Base-by-base conservation (phyloP, 164 flowering plant species). In the Magnolia sinica region DNA sequence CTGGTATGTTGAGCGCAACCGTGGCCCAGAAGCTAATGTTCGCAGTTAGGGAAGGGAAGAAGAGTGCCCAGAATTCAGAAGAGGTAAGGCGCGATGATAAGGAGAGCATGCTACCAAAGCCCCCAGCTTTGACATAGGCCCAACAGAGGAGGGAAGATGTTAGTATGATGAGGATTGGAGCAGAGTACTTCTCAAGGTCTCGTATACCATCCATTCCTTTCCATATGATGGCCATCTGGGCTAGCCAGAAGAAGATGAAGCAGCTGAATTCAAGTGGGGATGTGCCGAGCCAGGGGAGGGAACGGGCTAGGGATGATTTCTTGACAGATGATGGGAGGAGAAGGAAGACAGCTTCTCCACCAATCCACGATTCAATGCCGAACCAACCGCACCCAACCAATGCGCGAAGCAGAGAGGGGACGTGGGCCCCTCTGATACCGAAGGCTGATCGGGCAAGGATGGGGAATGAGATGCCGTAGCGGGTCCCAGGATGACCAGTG, bases 361-460 rank as follows among this genome's bases (percentile, higher is more conserved):
- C 98, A 19, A 95, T 91, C 98, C 98, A 95, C 0, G 95, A 86
- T 77, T 93, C 99, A 29, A 95, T 92, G 1, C 98, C 98, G 74
- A 88, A 95, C 99, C 99, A 95, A 0, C 99, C 99, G 72, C 97
- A 90, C 11, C 94, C 98, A 5, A 95, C 93, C 45, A 92, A 75
- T 0, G 96, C 95, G 72, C 99, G 80, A 1, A 93, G 87, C 1
- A 92, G 87, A 1, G 97, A 88, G 0, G 97, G 96, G 67, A 95
- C 76, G 76, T 91, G 92, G 19, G 99, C 93, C 1, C 99, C 99
- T 0, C 85, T 87, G 59, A 92, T 83, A 0, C 99, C 98, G 52
- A 95, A 95, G 0, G 94, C 84, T 0, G 98, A 88, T 51, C 99
- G 81, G 1, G 97, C 93, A 2, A 95, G 78, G 20, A 93, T 94